phyloP scores from a whole-genome alignment of 2,329 filamentous ascomycete species.

The Diaporthe sp. region DNA sequence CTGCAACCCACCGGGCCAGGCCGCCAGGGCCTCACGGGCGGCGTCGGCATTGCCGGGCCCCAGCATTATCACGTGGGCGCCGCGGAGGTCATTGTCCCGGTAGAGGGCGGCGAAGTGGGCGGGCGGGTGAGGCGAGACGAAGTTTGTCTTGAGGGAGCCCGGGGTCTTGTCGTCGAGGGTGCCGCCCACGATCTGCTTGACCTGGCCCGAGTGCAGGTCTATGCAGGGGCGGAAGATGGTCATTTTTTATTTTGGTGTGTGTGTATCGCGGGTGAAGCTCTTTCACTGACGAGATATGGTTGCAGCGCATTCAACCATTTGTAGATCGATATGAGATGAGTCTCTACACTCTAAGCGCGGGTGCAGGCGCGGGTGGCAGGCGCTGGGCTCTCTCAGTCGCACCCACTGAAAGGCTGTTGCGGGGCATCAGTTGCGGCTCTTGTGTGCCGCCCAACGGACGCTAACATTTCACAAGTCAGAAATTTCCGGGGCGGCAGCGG shows the following conservation, averaged over 20 bases:
- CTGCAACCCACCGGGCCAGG: constrained; percentile 87
- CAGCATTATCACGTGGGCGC: constrained; percentile 97
- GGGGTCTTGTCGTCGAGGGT: constrained; percentile 79
- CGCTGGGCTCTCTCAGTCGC: neutral
- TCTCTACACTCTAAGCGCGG: neutral
- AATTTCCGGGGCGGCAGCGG: constrained; percentile 18
- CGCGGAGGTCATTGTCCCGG: constrained; percentile 77
- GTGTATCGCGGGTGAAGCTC: neutral
- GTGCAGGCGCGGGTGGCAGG: constrained; percentile 1
- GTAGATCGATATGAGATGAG: neutral
- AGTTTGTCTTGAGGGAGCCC: constrained; percentile 85
- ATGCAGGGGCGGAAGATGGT: constrained; percentile 97
- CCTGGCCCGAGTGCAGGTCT: constrained; percentile 95
- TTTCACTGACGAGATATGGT: neutral
- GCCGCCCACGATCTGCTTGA: constrained; percentile 98
- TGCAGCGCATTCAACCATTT: neutral
- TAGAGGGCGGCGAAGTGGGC: constrained; percentile 87
- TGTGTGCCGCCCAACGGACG: constrained; percentile 2
- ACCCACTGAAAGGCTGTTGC: constrained; percentile 22
- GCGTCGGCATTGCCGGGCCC: constrained; percentile 88
- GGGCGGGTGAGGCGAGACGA: constrained; percentile 86
- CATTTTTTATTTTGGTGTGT: constrained; percentile 65
- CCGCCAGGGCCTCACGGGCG: constrained; percentile 79
- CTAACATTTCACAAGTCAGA: constrained; percentile 12
- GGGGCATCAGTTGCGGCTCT: constrained; percentile 21